Evolutionary conservation across 495 filamentous ascomycete species (phyloP), one percentile per base, ranked within the genome.

Genomic region (Penicillium soppii): DNA sequence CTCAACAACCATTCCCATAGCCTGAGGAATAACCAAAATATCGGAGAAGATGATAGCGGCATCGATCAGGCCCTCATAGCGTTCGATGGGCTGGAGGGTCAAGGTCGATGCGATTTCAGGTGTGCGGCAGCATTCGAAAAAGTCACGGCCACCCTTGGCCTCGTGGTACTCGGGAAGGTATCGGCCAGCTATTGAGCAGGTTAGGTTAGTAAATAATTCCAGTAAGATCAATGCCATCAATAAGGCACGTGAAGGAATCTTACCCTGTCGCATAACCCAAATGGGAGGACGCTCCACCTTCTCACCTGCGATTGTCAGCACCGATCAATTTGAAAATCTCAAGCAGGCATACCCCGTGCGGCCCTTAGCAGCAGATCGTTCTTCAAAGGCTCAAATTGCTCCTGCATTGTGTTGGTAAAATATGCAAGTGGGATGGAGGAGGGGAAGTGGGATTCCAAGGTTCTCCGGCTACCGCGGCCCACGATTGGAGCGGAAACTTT

Each of bases 181-280:
- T 62, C 94, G 87, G 52, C 94, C 94, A 64, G 94, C 94, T 96
- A 54, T 52, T 46, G 12, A 29, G 12, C 43, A 7, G 3, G 10
- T 32, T 32, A 12, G 13, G 29, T 32, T 12, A 32, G 10, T 32
- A 10, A 12, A 12, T 3, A 7, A 12, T 12, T 12, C 29, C 10
- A 12, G 29, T 3, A 12, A 3, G 13, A 4, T 21, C 19, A 39
- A 16, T 45, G 26, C 32, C 59, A 41, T 57, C 39, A 43, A 42
- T 32, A 9, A 20, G 30, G 17, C 33, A 45, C 7, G 16, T 10
- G 40, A 19, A 22, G 19, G 20, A 21, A n/a, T 36, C 27, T 33
- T 76, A 92, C 91, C 91, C 83, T 97, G 94, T 70, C 94, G 88
- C 94, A 98, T 97, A 62, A 97, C 90, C 95, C 94, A 98, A 72